Base-by-base conservation (phyloP, 192 early-diverging fungal genomes). In the Tieghemiomyces parasiticus region DNA sequence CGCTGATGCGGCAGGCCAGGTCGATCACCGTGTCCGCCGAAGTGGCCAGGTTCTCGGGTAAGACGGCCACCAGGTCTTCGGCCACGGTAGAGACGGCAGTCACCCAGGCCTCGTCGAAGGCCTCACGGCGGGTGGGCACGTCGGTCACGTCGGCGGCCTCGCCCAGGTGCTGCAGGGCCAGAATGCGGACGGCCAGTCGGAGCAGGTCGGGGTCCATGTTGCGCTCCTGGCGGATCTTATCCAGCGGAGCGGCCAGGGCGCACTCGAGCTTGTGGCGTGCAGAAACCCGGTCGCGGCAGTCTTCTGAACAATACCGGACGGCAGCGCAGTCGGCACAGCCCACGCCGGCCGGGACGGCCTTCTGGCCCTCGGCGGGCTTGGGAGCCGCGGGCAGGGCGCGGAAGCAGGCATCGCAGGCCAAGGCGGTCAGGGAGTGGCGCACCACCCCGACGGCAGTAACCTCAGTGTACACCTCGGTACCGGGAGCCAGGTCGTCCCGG, bases 1-100 rank as follows among this genome's bases (percentile, higher is more conserved):
- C 71, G 63, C 78, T 84, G 68, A 86, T 85, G 44, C 76, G 76
- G 67, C 78, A 79, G 28, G 71, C 72, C 24, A 79, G 59, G 59
- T 70, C 69, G 8, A 77, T 75, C 4, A 78, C 69, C 64, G 78
- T 69, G 13, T 70, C 67, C 35, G 70, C 69, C 26, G 63, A 48
- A 1, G 66, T 35, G 35, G 70, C 63, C 45, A 78, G 56, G 16
- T 68, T 62, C 22, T 65, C 69, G 22, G 71, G 69, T 14, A 73
- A 59, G 22, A 73, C 62, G 24, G 45, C 62, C 35, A 70, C 47
- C 4, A 66, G 59, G 47, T 65, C 66, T 13, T 60, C 65, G 9
- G 62, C 24, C 28, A 66, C 53, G 20, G 26, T 48, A 1, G 55
- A 38, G n/a, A 58, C 35, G 22, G 33, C 33, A 65, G 47, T 26